Percentiles rank a stretch among this genome's conserved stretches.
Conservation (phyloP, 208 protist species). For the Acanthamoeba healyi region DNA sequence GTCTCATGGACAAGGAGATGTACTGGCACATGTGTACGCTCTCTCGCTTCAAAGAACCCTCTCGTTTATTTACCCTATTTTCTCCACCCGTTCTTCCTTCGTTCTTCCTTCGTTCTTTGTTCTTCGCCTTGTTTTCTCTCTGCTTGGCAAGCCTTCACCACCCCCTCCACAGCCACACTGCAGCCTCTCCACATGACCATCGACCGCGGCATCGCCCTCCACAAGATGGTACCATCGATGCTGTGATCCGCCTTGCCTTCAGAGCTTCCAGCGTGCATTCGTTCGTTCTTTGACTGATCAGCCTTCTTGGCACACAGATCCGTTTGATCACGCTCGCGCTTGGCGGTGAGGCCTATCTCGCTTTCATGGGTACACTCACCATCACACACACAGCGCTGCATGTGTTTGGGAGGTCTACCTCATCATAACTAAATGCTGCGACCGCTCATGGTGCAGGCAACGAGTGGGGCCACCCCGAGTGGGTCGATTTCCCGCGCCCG, state of each 20-base stretch:
- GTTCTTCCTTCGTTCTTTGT: neutral
- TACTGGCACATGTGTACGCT: slow-evolving; percentile 79
- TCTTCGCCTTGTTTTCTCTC: neutral
- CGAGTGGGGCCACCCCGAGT: slow-evolving; percentile 97
- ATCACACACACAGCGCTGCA: neutral
- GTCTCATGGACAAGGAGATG: slow-evolving; percentile 96
- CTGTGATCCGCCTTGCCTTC: too few relatives aligned
- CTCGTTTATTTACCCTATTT: neutral
- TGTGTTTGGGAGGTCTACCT: neutral
- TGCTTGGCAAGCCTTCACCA: neutral
- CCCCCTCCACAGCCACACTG: slow-evolving; percentile 88
- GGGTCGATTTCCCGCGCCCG: slow-evolving; percentile 95
- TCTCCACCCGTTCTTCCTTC: neutral
- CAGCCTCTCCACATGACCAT: slow-evolving; percentile 81
- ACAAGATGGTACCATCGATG: slow-evolving; percentile 90
- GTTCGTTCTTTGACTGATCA: too few relatives aligned
- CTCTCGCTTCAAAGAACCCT: neutral
- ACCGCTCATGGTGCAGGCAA: slow-evolving; percentile 96
- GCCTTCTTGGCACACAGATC: too few relatives aligned
- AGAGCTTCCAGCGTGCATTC: too few relatives aligned
- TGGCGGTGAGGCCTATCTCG: slow-evolving; percentile 84
- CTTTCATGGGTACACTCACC: slow-evolving; percentile 85
- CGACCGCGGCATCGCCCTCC: slow-evolving; percentile 91
- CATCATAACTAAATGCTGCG: too few relatives aligned
- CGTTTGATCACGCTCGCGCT: slow-evolving; percentile 48